Conservation (phyloP, 768 basidiomycete species). For the Guyanaporus albipodus region DNA sequence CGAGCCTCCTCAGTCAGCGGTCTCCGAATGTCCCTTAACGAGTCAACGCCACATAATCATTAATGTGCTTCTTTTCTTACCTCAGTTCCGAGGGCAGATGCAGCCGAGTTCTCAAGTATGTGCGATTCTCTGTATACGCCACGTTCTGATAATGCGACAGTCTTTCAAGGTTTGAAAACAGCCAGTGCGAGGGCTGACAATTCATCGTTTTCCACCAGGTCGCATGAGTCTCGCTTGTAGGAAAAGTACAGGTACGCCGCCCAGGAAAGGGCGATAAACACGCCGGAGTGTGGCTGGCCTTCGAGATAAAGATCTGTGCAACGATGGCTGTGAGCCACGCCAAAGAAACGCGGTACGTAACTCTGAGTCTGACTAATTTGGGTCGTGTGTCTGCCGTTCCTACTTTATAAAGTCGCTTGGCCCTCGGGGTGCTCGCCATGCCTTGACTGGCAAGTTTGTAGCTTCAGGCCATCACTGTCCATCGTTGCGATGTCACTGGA, state of each 20-base stretch:
- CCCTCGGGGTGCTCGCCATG: slow-evolving; percentile 4
- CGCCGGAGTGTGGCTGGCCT: neutral
- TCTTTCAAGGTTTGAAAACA: too few species aligned
- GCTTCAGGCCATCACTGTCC: neutral
- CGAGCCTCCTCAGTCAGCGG: too few species aligned
- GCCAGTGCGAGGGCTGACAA: too few species aligned
- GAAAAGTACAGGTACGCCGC: neutral
- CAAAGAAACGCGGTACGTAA: slow-evolving; percentile 20
- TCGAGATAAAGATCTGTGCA: neutral
- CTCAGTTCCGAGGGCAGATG: too few species aligned
- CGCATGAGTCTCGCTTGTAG: too few species aligned
- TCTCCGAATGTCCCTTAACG: too few species aligned
- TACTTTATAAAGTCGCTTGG: slow-evolving; percentile 21
- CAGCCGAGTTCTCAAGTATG: too few species aligned
- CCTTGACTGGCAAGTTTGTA: slow-evolving; percentile 4
- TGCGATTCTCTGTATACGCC: too few species aligned
- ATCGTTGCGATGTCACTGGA: slow-evolving; percentile 24
- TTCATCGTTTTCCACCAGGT: too few species aligned
- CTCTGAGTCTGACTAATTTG: slow-evolving; percentile 8
- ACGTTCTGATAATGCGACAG: too few species aligned
- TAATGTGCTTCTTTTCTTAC: too few species aligned
- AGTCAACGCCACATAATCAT: too few species aligned
- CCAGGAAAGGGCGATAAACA: neutral
- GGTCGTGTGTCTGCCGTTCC: slow-evolving; percentile 18
- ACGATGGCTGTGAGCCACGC: slow-evolving; percentile 8